phyloP scores from a whole-genome alignment of 1,284 basidiomycete species.

The Fomitiporia mediterranea region DNA sequence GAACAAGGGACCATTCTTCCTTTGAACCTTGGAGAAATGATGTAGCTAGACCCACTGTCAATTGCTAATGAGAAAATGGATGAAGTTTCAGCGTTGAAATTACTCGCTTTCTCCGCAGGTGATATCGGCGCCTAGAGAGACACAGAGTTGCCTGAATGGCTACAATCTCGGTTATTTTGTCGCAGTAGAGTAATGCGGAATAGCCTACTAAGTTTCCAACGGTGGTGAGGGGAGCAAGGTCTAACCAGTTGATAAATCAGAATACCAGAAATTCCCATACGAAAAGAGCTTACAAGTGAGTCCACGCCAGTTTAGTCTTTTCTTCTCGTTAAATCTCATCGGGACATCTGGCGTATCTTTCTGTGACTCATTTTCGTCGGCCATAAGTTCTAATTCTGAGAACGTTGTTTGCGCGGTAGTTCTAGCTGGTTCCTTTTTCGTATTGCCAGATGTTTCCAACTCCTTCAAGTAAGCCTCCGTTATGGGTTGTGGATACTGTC shows the following conservation, averaged over 20 bases:
- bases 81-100: background rate
- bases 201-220: slow-evolving; percentile 84
- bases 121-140: slow-evolving; percentile 86
- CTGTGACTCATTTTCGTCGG: slow-evolving; percentile 30
- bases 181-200: background rate
- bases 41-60: slow-evolving; percentile 73
- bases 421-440: background rate
- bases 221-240: slow-evolving; percentile 92
- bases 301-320: slow-evolving; percentile 79
- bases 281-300: slow-evolving; percentile 66
- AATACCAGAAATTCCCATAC: background rate
- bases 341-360: slow-evolving; percentile 63
- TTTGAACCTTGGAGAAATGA: slow-evolving; percentile 80
- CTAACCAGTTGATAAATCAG: slow-evolving; percentile 33
- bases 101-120: slow-evolving; percentile 89
- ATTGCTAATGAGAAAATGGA: slow-evolving; percentile 8
- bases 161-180: slow-evolving; percentile 28
- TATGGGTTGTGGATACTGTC: slow-evolving; percentile 63
- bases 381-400: slow-evolving; percentile 17
- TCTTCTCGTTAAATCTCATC: slow-evolving; percentile 78
- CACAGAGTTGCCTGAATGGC: slow-evolving; percentile 92
- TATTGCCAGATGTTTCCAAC: slow-evolving; percentile 37
- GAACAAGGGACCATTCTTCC: slow-evolving; percentile 88
- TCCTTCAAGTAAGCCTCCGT: slow-evolving; percentile 65
- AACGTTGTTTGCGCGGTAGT: slow-evolving; percentile 1